Conservation (phyloP, 164 flowering plant genomes). For the Liriodendron chinense region DNA sequence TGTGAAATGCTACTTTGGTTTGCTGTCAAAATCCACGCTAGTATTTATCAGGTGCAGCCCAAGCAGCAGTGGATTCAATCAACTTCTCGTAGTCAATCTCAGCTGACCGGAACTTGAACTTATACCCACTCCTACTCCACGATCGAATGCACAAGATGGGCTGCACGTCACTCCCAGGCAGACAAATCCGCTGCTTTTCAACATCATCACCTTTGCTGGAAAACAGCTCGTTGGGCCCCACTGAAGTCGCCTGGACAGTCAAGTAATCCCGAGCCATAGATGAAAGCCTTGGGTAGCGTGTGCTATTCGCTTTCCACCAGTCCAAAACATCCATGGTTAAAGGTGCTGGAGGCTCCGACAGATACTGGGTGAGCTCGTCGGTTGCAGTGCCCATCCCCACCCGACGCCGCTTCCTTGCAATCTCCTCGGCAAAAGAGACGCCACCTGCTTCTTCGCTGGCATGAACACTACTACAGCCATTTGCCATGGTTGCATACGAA, state of each 20-base stretch:
- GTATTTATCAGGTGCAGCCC: conserved; percentile 6
- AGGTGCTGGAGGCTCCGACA: conserved; percentile 84
- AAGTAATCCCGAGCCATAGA: conserved; percentile 88
- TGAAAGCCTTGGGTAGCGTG: conserved; percentile 82
- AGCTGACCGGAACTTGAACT: conserved; percentile 46
- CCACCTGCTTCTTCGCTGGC: conserved; percentile 56
- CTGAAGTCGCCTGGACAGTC: conserved; percentile 73
- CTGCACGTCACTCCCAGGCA: conserved; percentile 50
- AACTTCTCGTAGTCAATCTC: conserved; percentile 61
- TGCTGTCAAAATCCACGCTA: conserved; percentile 3
- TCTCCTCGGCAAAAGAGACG: conserved; percentile 90
- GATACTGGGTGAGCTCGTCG: conserved; percentile 84
- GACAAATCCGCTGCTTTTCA: conserved; percentile 48
- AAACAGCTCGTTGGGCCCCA: conserved; percentile 68
- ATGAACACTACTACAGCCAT: conserved; percentile 35
- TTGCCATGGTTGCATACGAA: conserved; percentile 51
- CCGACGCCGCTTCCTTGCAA: conserved; percentile 81
- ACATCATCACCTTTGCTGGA: conserved; percentile 68
- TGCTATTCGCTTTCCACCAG: conserved; percentile 88
- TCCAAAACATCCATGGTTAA: conserved; percentile 83
- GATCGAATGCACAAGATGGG: conserved; percentile 56
- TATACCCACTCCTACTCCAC: conserved; percentile 53
- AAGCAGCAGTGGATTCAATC: conserved; percentile 36
- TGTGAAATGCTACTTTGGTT: no score
- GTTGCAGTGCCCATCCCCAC: conserved; percentile 55